Evolutionary conservation across 495 filamentous ascomycete genomes (phyloP).

Genomic region (Lineolata rhizophorae): DNA sequence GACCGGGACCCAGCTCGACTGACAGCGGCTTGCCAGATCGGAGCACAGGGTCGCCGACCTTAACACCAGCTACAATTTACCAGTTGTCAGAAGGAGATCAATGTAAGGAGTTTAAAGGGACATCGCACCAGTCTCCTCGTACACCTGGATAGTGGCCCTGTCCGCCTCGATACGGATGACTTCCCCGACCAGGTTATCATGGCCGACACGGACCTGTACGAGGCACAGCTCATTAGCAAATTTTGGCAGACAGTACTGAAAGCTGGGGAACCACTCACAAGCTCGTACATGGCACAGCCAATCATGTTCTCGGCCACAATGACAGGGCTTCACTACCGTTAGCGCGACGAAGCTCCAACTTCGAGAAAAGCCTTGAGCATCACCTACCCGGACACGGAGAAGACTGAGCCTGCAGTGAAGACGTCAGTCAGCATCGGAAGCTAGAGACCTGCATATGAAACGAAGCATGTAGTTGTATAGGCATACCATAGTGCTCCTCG

Average conservation of each 20-base stretch:
- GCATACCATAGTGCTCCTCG: slow-evolving; percentile 34
- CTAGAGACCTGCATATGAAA: slow-evolving; percentile 4
- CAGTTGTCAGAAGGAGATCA: slow-evolving; percentile 2
- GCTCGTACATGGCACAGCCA: slow-evolving; percentile 98
- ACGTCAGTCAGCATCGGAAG: slow-evolving; percentile 4
- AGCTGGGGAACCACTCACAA: slow-evolving; percentile 32
- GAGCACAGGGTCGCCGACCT: slow-evolving; percentile 78
- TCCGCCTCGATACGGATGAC: slow-evolving; percentile 94
- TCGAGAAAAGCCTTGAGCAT: slow-evolving; percentile 3
- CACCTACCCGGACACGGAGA: slow-evolving; percentile 58
- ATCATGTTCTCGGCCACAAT: slow-evolving; percentile 96
- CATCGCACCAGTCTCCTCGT: slow-evolving; percentile 80
- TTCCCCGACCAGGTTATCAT: slow-evolving; percentile 78
- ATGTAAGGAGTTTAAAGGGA: not conserved
- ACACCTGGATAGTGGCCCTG: slow-evolving; percentile 93
- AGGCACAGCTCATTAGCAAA: slow-evolving; percentile 2
- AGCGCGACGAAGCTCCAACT: slow-evolving; percentile 10
- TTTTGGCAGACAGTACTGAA: not conserved
- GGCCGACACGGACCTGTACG: slow-evolving; percentile 60
- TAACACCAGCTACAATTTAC: slow-evolving; percentile 52
- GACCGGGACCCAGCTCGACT: slow-evolving; percentile 86
- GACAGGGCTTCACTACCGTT: slow-evolving; percentile 48
- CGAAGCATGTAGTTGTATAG: slow-evolving; percentile 1
- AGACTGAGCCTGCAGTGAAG: slow-evolving; percentile 37
- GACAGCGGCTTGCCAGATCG: slow-evolving; percentile 88